These are phyloP conservation scores for Nyctanthes arbortristis DNA, from an alignment of 257 asterid genomes.

Conservation along the genomic window DNA sequence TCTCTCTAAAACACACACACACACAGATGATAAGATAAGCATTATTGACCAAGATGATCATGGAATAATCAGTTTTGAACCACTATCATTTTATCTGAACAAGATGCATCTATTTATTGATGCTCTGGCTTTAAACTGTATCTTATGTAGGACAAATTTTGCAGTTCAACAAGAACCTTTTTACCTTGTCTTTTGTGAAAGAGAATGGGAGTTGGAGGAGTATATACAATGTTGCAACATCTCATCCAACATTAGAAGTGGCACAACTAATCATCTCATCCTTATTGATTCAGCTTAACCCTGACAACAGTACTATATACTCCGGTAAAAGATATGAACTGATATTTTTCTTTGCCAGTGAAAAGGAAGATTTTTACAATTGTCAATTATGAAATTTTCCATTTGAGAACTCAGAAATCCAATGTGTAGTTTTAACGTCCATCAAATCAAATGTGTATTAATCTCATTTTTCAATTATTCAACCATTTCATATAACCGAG, in stretches of 20 bases:
- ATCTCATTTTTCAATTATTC: no score
- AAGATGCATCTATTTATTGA: neutral
- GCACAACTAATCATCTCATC: neutral
- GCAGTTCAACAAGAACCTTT: neutral
- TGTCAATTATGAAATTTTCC: neutral
- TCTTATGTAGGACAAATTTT: neutral
- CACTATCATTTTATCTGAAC: neutral
- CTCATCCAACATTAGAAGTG: neutral
- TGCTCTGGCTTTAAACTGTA: neutral
- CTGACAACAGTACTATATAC: neutral
- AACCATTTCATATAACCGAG: no score
- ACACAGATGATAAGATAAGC: neutral
- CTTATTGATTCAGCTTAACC: neutral
- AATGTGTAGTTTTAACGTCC: no score
- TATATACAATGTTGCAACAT: conserved; percentile 1
- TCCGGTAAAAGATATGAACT: neutral
- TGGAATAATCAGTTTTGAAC: neutral
- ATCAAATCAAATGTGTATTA: no score
- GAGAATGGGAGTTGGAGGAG: neutral
- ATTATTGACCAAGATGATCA: neutral
- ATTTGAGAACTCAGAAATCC: no score
- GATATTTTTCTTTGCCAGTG: neutral
- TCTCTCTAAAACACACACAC: no score
- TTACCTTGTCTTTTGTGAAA: neutral
- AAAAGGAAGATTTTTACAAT: neutral